Percentiles rank a stretch among this genome's conserved stretches.
Conservation (phyloP, 208 protist species). For the Acanthamoeba culbertsoni region DNA sequence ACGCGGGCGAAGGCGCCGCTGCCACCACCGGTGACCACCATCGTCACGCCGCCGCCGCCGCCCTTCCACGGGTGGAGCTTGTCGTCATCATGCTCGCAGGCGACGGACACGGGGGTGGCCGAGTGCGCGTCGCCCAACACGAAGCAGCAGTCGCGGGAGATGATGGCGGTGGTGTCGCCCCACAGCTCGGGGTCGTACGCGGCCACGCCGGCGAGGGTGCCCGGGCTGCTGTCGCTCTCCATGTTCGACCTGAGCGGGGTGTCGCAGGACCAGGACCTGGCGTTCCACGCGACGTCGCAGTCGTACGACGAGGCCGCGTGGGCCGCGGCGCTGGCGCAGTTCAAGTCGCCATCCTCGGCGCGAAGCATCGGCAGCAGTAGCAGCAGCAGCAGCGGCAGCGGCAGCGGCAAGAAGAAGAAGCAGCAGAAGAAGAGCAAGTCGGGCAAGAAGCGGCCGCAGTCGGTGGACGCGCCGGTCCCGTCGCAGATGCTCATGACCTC, state of each 20-base stretch:
- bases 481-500: too few species aligned
- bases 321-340: neutral
- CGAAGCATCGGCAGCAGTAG: neutral
- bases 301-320: neutral
- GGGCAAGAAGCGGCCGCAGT: too few species aligned
- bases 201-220: neutral
- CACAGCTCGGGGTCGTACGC: neutral
- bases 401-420: neutral
- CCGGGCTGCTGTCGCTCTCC: neutral
- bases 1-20: neutral
- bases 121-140: neutral
- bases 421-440: neutral
- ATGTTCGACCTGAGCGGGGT: neutral
- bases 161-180: neutral
- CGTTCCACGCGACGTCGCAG: neutral
- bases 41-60: neutral
- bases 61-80: too few species aligned
- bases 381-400: neutral
- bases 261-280: neutral
- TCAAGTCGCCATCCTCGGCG: neutral
- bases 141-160: neutral
- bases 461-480: too few species aligned
- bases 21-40: too few species aligned
- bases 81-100: neutral
- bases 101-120: neutral